Evolutionary conservation across 257 asterid species (phyloP).

Genomic region (Verbascum thapsus): DNA sequence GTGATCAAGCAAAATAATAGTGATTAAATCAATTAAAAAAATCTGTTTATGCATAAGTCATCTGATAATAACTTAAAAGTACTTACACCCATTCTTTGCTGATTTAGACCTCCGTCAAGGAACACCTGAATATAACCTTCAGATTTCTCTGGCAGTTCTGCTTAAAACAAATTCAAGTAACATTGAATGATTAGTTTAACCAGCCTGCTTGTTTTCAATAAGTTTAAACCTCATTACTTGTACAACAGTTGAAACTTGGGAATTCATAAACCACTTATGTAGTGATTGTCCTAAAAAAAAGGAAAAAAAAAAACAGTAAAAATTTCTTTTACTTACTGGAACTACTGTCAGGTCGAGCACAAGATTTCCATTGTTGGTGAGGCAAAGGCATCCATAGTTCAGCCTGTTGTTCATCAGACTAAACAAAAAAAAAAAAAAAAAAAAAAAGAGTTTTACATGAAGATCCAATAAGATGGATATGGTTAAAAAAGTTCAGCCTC

Average conservation of each 20-base stretch:
- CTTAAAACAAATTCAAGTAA: conserved; percentile 15
- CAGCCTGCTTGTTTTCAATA: background rate
- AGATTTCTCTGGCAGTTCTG: conserved; percentile 69
- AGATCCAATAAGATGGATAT: background rate
- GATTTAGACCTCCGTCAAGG: conserved; percentile 98
- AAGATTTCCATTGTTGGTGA: conserved; percentile 72
- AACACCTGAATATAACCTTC: conserved; percentile 90
- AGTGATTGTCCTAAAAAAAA: background rate
- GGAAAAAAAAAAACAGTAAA: background rate
- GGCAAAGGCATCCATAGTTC: conserved; percentile 80
- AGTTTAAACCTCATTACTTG: background rate
- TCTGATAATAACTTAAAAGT: conserved; percentile 5
- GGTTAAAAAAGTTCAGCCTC: conserved; percentile 29
- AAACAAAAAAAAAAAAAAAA: conserved; percentile 23
- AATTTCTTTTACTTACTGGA: conserved; percentile 49
- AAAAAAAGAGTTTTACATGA: background rate
- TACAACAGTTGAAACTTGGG: background rate
- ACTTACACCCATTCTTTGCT: conserved; percentile 98
- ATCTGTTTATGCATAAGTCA: background rate
- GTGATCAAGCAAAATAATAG: conserved; percentile 19
- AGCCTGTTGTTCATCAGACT: conserved; percentile 56
- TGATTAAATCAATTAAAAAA: background rate
- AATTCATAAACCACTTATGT: background rate
- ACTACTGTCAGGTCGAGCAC: conserved; percentile 33
- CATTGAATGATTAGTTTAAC: too few species aligned